Percentiles rank a stretch among this genome's conserved stretches.
These are phyloP conservation scores for Ambrosia hybrid DNA, from an alignment of 140 eudicot genomes.

Conservation along the genomic window DNA sequence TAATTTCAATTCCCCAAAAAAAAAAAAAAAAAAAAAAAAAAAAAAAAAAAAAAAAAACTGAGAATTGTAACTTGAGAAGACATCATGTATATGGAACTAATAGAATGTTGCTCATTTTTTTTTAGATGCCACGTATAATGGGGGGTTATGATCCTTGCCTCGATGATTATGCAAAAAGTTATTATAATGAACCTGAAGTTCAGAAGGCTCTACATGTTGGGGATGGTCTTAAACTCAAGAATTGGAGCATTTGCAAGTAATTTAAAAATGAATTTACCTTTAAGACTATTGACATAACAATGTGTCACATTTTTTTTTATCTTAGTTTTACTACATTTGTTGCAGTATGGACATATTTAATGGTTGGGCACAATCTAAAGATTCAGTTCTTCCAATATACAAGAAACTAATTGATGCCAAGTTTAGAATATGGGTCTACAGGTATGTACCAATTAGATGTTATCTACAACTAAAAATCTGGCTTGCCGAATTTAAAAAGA, in stretches of 20 bases:
- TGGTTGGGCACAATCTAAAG: conserved; percentile 62
- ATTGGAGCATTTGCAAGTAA: conserved; percentile 99
- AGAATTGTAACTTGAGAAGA: not conserved
- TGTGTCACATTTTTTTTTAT: not conserved
- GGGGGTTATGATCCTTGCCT: conserved; percentile 97
- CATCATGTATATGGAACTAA: not conserved
- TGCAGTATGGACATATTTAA: conserved; percentile 72
- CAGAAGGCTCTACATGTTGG: conserved; percentile 93
- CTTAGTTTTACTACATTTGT: not conserved
- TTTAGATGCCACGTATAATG: conserved; percentile 78
- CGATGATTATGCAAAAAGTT: conserved; percentile 68
- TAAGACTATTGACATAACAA: not conserved
- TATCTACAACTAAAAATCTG: not conserved
- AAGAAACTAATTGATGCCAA: conserved; percentile 78
- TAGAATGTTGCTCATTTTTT: conserved; percentile 7
- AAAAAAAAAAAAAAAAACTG: not conserved
- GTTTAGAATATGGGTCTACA: conserved; percentile 83
- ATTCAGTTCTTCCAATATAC: conserved; percentile 84
- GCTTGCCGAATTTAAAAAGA: too few species aligned
- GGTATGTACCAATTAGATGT: conserved; percentile 34
- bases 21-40: too few species aligned
- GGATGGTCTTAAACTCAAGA: conserved; percentile 51
- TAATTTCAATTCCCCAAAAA: too few species aligned
- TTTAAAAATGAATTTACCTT: not conserved
- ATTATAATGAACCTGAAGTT: conserved; percentile 76